Evolutionary conservation across 768 basidiomycete genomes (phyloP), one percentile per base, ranked within the genome.

Genomic region (Hemileccinum impolitum): DNA sequence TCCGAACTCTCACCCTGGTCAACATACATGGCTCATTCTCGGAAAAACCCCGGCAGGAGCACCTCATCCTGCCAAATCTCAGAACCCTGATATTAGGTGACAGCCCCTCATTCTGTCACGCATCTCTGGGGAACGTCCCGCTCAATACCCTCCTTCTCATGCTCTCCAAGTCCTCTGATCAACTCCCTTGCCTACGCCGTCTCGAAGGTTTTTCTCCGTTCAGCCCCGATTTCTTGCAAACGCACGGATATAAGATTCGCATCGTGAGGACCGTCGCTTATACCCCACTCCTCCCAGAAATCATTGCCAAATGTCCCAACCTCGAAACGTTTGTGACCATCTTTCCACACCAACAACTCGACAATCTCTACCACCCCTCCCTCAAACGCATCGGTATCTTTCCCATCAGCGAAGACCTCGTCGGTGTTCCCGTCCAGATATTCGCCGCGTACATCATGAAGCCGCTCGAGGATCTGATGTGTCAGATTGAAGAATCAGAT

Each of bases 191-290:
- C 13, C 60, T 78, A 14, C 61, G 65, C 11, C 67, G 75, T n/a
- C 64, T 78, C 30, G 76, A 78, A 47, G 66, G 71, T 8, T 67
- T 68, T 39, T 75, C 75, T 6, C 64, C 73, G 2, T 73, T 76
- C 28, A 74, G 65, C 28, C 61, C 65, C 5, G 60, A 67, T 37
- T 78, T 78, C 51, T 61, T 78, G 54, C 45, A 51, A 17, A 63
- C 66, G 0, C 73, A 78, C 35, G 76, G 76, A 4, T 52, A 54
- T 40, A 77, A 77, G 59, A 66, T 78, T 34, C 66, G 65, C 18
- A 57, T 58, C 25, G 67, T 78, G 38, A 68, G 74, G 43, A 73
- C 72, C 4, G 65, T 67, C 38, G 62, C 64, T 1, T 51, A 69
- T 57, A 23, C 63, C 5, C 63, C 64, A 8, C 66, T 77, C 15